phyloP scores from a whole-genome alignment of 2,329 filamentous ascomycete genomes.

The Penicillium verrucosum region DNA sequence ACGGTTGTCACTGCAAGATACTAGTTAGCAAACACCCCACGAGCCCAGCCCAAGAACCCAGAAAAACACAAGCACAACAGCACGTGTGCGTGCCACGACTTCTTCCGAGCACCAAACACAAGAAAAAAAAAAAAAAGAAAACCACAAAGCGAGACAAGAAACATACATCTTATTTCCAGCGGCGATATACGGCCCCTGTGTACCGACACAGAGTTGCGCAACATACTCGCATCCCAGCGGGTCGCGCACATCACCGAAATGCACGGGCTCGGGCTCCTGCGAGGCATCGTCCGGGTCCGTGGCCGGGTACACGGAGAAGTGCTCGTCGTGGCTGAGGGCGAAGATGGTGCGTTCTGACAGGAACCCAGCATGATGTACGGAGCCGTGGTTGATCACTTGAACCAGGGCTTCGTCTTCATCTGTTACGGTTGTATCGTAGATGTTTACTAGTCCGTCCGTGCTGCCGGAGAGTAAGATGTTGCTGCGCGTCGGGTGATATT shows the following conservation, averaged over 20 bases:
- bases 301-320: slow-evolving; percentile 56
- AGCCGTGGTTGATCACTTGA: slow-evolving; percentile 62
- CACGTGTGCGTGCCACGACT: neutral
- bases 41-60: neutral
- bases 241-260: slow-evolving; percentile 57
- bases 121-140: neutral
- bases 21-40: neutral
- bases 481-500: slow-evolving; percentile 52
- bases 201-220: slow-evolving; percentile 50
- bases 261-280: slow-evolving; percentile 43
- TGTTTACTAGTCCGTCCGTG: slow-evolving; percentile 61
- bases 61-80: neutral
- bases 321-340: slow-evolving; percentile 61
- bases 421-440: slow-evolving; percentile 56
- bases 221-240: slow-evolving; percentile 58
- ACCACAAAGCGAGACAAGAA: neutral
- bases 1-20: slow-evolving; percentile 33
- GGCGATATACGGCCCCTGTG: slow-evolving; percentile 44
- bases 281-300: slow-evolving; percentile 50
- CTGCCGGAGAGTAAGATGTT: slow-evolving; percentile 58
- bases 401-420: slow-evolving; percentile 62
- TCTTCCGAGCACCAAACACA: neutral
- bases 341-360: slow-evolving; percentile 53
- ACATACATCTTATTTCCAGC: slow-evolving; percentile 51
- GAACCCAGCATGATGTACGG: slow-evolving; percentile 61